phyloP scores from a whole-genome alignment of 2,329 filamentous ascomycete species.

The Fusarium drepaniforme region DNA sequence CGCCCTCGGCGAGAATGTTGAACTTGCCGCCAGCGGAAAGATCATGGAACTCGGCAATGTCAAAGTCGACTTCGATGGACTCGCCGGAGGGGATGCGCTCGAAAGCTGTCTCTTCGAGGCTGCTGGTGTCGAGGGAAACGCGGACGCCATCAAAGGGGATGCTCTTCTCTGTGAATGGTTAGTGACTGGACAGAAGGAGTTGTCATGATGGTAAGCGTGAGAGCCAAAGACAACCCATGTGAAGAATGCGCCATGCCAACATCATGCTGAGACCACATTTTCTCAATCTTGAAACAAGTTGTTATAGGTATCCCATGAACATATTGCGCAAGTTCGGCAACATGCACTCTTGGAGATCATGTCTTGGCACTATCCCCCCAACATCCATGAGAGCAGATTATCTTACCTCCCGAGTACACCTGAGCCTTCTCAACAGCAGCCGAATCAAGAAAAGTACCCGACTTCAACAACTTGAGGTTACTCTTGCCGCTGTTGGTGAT shows the following conservation, averaged over 20 bases:
- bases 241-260: background rate
- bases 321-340: too few relatives aligned
- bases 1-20: constrained; percentile 67
- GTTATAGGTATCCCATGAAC: too few relatives aligned
- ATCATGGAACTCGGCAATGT: constrained; percentile 68
- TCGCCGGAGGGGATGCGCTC: constrained; percentile 60
- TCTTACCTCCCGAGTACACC: constrained; percentile 59
- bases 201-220: too few relatives aligned
- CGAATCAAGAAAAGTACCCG: constrained; percentile 65
- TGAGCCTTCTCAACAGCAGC: constrained; percentile 66
- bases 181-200: background rate
- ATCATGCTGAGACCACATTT: too few relatives aligned
- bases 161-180: constrained; percentile 46
- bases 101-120: constrained; percentile 63
- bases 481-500: constrained; percentile 65
- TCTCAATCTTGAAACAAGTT: too few relatives aligned
- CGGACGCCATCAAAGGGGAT: constrained; percentile 67
- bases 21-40: constrained; percentile 65
- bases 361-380: too few relatives aligned
- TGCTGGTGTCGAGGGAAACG: constrained; percentile 59
- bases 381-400: background rate
- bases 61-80: constrained; percentile 65
- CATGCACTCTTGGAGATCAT: background rate
- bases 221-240: background rate
- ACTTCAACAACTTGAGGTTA: constrained; percentile 64